These are phyloP conservation scores for Capronia americana DNA, from an alignment of 2,329 filamentous ascomycete species.

Conservation along the genomic window DNA sequence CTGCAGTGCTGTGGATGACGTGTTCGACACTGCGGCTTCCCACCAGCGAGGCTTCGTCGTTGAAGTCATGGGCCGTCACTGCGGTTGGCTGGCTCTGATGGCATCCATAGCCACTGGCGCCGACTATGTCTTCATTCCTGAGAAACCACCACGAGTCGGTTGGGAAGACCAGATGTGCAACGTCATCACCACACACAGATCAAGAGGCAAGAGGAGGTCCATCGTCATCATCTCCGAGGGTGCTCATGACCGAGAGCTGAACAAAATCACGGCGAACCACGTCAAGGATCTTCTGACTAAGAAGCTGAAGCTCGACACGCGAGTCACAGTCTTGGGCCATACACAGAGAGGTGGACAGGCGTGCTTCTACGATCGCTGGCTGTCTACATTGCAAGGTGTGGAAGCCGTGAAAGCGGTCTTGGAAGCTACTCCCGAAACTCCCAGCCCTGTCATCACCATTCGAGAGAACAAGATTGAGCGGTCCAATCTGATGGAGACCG, in stretches of 20 bases:
- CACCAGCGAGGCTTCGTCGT: slow-evolving; percentile 97
- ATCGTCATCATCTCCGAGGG: slow-evolving; percentile 98
- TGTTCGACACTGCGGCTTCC: slow-evolving; percentile 89
- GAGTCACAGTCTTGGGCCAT: slow-evolving; percentile 93
- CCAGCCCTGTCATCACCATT: slow-evolving; percentile 93
- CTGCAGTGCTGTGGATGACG: slow-evolving; percentile 94
- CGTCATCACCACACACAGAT: slow-evolving; percentile 79
- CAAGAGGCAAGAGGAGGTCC: slow-evolving; percentile 91
- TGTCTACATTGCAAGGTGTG: slow-evolving; percentile 90
- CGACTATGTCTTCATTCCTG: slow-evolving; percentile 96
- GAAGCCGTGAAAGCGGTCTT: slow-evolving; percentile 92
- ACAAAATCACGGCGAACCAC: slow-evolving; percentile 78
- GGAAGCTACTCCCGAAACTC: slow-evolving; percentile 84
- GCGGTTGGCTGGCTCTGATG: slow-evolving; percentile 96
- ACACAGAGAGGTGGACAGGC: slow-evolving; percentile 95
- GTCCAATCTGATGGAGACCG: slow-evolving; percentile 86
- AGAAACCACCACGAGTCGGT: slow-evolving; percentile 83
- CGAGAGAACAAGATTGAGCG: slow-evolving; percentile 97
- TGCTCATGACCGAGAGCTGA: slow-evolving; percentile 81
- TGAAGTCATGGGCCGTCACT: slow-evolving; percentile 98
- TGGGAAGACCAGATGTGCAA: slow-evolving; percentile 89
- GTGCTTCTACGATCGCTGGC: slow-evolving; percentile 91
- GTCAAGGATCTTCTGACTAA: slow-evolving; percentile 89
- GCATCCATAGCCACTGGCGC: slow-evolving; percentile 92
- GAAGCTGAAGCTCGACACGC: slow-evolving; percentile 82